Percentiles rank a stretch among this genome's conserved stretches.
These are phyloP conservation scores for Tausonia pullulans DNA, from an alignment of 1,284 basidiomycete species.

Conservation along the genomic window DNA sequence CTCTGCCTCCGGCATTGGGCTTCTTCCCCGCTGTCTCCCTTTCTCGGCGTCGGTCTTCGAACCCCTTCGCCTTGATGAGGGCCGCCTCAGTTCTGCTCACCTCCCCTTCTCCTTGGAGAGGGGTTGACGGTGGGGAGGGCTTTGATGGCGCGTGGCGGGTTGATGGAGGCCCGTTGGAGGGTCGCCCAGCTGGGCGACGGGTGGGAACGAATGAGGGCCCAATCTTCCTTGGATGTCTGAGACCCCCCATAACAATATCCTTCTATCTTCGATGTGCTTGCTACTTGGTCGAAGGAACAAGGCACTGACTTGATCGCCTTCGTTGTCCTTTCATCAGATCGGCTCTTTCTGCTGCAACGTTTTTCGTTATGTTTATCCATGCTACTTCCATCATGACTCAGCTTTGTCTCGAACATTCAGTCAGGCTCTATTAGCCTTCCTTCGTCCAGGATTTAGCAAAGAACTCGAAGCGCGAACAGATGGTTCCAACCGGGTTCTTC, in stretches of 20 bases:
- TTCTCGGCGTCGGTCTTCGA: neutral
- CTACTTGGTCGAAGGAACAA: neutral
- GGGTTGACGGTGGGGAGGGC: constrained; percentile 3
- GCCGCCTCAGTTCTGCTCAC: constrained; percentile 4
- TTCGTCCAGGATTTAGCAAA: too few relatives aligned
- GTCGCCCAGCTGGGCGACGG: neutral
- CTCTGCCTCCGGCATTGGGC: neutral
- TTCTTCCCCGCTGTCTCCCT: neutral
- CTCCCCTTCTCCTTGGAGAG: neutral
- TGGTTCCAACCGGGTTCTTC: too few relatives aligned
- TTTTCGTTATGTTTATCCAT: too few relatives aligned
- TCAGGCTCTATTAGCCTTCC: too few relatives aligned
- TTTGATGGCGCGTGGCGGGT: too few relatives aligned
- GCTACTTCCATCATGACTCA: too few relatives aligned
- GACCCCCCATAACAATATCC: neutral
- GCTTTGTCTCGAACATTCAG: too few relatives aligned
- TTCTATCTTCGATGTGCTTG: neutral
- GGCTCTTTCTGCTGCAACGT: too few relatives aligned
- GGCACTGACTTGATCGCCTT: neutral
- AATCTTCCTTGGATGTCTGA: constrained; percentile 17
- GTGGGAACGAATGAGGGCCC: constrained; percentile 9
- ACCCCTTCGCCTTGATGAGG: constrained; percentile 2
- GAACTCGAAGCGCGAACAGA: too few relatives aligned
- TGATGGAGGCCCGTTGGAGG: too few relatives aligned
- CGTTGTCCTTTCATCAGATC: neutral